Evolutionary conservation across 306 rosid species (phyloP), one percentile per base, ranked within the genome.

Genomic region (Nissolia schottii): DNA sequence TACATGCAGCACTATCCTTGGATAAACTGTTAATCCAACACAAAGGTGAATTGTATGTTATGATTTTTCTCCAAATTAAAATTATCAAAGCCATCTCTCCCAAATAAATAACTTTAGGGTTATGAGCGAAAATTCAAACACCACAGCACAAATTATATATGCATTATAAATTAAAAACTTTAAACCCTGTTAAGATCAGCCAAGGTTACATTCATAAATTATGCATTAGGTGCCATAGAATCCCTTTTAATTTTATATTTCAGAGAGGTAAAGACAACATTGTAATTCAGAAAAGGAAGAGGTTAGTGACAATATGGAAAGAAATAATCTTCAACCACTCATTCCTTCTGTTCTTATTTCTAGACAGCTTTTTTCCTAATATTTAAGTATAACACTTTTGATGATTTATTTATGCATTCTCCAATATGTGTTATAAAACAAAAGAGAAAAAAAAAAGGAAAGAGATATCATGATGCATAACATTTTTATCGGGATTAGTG

Each of bases 401-500:
- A 23, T 64, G 50, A 66, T 56, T 74, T 63, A 48, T 80, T 54
- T 64, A 64, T 41, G 69, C 6, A 63, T 63, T 62, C 68, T 45
- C 16, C 37, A 50, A 54, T 35, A 5, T 6, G 7, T 61, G 69
- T 65, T 67, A 65, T 50, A 63, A 56, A 13, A 62, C 55, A 54
- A 76, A 38, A 77, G 37, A 45, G 25, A 54, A 37, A 5, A 6
- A 37, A 37, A 14, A 18, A 40, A 8, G 46, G 76, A 59, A 35
- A 71, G 83, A 77, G 24, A 73, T 74, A 56, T n/a, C n/a, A n/a
- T n/a, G 68, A 80, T 69, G 56, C 49, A 78, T 69, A 76, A 46
- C 72, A 80, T 73, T 80, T 80, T 87, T 79, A 67, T 88, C 46
- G 95, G 95, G 95, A 91, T 91, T 82, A 76, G 87, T 43, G 87